These are phyloP conservation scores for Cladobotryum mycophilum DNA, from an alignment of 2,329 filamentous ascomycete genomes.

Conservation along the genomic window DNA sequence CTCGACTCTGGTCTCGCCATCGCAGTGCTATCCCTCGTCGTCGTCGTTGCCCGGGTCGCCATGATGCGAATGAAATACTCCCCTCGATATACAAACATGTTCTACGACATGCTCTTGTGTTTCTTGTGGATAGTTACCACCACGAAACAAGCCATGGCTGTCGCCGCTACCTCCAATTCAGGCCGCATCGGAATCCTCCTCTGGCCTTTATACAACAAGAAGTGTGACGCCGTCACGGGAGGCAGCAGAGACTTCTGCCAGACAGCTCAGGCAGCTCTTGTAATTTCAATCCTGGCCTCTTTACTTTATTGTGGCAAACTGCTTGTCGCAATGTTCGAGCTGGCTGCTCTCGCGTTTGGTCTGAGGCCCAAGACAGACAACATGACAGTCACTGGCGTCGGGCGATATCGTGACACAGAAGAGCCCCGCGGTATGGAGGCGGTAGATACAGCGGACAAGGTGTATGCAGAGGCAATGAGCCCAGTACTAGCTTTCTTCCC, in stretches of 20 bases:
- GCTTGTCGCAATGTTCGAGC: neutral
- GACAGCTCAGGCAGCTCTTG: neutral
- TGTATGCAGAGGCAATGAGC: slow-evolving; percentile 18
- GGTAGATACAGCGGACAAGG: neutral
- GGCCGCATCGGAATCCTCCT: neutral
- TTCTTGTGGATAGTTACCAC: slow-evolving; percentile 23
- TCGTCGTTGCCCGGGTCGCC: slow-evolving; percentile 20
- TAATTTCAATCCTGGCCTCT: neutral
- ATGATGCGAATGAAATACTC: slow-evolving; percentile 20
- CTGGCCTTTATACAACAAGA: neutral
- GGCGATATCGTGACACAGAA: neutral
- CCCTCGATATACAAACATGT: slow-evolving; percentile 16
- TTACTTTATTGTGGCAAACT: neutral
- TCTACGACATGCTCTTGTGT: slow-evolving; percentile 25
- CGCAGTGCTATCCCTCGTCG: slow-evolving; percentile 22
- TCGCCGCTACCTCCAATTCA: neutral
- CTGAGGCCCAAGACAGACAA: neutral
- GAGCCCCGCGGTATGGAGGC: neutral
- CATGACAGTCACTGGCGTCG: neutral
- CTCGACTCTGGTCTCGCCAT: slow-evolving; percentile 24
- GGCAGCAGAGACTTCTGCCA: neutral
- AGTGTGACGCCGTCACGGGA: neutral
- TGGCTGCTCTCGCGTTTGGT: neutral
- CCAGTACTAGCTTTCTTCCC: slow-evolving; percentile 29
- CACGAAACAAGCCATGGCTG: slow-evolving; percentile 3